phyloP scores from a whole-genome alignment of 2,329 filamentous ascomycete genomes.

The Salinomyces thailandicus region DNA sequence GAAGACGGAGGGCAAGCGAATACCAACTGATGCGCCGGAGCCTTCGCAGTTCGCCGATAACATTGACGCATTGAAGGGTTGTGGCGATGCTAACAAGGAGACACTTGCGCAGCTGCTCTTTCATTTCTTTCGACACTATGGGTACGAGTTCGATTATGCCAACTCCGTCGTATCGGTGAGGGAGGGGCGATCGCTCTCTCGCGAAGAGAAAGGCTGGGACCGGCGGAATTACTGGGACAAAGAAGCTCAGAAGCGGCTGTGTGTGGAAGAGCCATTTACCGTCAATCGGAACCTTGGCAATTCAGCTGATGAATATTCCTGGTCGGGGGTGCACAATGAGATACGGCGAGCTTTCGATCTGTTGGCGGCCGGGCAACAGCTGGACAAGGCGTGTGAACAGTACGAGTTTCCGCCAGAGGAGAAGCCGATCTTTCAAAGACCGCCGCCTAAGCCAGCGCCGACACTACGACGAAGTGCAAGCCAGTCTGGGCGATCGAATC shows the following conservation, averaged over 20 bases:
- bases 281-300: conserved; percentile 81
- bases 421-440: conserved; percentile 44
- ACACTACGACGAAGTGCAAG: conserved; percentile 41
- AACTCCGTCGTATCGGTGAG: conserved; percentile 76
- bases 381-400: conserved; percentile 76
- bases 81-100: conserved; percentile 70
- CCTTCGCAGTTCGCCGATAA: conserved; percentile 80
- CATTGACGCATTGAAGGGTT: conserved; percentile 58
- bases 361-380: conserved; percentile 60
- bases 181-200: conserved; percentile 64
- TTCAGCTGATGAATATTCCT: conserved; percentile 90
- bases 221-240: conserved; percentile 39
- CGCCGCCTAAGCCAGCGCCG: conserved; percentile 46
- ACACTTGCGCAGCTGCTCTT: conserved; percentile 80
- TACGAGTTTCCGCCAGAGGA: conserved; percentile 84
- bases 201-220: conserved; percentile 83
- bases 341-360: conserved; percentile 78
- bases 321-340: conserved; percentile 81
- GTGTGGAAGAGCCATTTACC: conserved; percentile 96
- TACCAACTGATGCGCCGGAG: conserved; percentile 52
- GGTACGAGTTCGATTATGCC: conserved; percentile 84
- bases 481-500: conserved; percentile 37
- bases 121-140: conserved; percentile 90
- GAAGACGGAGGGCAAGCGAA: conserved; percentile 54
- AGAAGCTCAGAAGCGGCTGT: conserved; percentile 59